Base-by-base conservation (phyloP, 192 early-diverging fungal genomes). In the Gigaspora rosea region DNA sequence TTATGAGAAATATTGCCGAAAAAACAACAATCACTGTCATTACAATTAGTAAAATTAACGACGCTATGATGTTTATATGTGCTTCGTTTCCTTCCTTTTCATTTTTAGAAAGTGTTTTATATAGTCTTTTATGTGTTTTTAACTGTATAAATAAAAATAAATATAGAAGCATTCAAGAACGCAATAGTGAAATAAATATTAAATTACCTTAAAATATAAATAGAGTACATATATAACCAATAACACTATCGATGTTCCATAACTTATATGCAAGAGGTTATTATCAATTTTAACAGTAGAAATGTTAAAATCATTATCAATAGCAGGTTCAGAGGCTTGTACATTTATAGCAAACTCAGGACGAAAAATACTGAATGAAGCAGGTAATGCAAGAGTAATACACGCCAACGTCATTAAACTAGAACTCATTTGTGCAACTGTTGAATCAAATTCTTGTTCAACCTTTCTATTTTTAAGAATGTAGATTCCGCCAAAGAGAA, bases 1-100 rank as follows among this genome's bases (percentile, higher is more conserved):
- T 92, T 22, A 97, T 94, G 16, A 97, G 85, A 54, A 87, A 91
- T 59, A 96, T 93, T 2, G 94, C 94, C 58, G 88, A 92, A 47
- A 96, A 47, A 11, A 93, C 90, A 13, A 97, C 91, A 35, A 93
- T 57, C 0, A 88, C 84, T 11, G 94, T 93, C 56, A 92, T 78
- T 0, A 81, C 57, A 12, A 91, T 64, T 51, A 97, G 85, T 75
- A 92, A 61, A 4, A 76, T 49, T 27, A 91, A 68, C 2, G 92
- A 88, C 18, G 95, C 81, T 78, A 82, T 80, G 2, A 88, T 72
- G 13, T 86, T 82, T 47, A 92, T 87, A 32, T 85, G 78, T 2
- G 93, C 90, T 35, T 84, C 79, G 56, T 91, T 90, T 20, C 90
- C 87, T 7, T 87, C 85, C 1, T 20, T 80, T 67, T 75, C 81